Conservation (phyloP, 768 basidiomycete species). For the Termitomyces sp. region DNA sequence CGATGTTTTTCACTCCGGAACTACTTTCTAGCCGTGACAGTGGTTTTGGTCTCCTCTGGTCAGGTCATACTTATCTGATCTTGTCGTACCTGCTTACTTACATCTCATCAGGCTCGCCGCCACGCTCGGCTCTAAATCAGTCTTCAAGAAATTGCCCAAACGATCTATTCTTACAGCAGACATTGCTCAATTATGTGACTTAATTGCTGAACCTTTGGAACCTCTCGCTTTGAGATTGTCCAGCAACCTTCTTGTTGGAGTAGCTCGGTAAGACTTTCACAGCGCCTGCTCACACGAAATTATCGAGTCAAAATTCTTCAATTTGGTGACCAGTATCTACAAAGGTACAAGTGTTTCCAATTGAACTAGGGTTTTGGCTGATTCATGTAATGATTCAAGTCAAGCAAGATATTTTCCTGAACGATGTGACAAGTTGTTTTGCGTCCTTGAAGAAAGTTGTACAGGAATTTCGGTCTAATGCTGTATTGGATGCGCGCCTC, state of each 20-base stretch:
- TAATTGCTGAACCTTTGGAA: constrained; percentile 80
- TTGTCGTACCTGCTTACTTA: not conserved
- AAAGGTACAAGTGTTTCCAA: constrained; percentile 40
- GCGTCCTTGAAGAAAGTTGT: constrained; percentile 76
- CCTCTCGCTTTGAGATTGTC: constrained; percentile 85
- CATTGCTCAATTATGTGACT: constrained; percentile 73
- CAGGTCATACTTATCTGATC: not conserved
- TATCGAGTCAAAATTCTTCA: not conserved
- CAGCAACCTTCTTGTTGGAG: constrained; percentile 87
- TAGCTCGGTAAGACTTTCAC: constrained; percentile 59
- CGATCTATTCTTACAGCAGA: constrained; percentile 84
- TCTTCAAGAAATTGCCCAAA: constrained; percentile 78
- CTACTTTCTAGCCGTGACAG: constrained; percentile 78
- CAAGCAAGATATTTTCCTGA: constrained; percentile 79
- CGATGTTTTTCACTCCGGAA: constrained; percentile 87
- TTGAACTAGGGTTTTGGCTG: not conserved
- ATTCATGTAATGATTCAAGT: constrained; percentile 39
- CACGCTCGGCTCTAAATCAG: constrained; percentile 84
- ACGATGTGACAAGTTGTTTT: constrained; percentile 78
- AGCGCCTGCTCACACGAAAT: not conserved
- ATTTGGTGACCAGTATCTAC: constrained; percentile 29
- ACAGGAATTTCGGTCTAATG: constrained; percentile 52
- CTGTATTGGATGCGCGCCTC: constrained; percentile 46
- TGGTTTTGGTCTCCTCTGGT: constrained; percentile 90
- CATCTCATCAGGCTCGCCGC: constrained; percentile 73